These are phyloP conservation scores for Candida schatavii DNA, from an alignment of 805 yeast species.

Conservation along the genomic window DNA sequence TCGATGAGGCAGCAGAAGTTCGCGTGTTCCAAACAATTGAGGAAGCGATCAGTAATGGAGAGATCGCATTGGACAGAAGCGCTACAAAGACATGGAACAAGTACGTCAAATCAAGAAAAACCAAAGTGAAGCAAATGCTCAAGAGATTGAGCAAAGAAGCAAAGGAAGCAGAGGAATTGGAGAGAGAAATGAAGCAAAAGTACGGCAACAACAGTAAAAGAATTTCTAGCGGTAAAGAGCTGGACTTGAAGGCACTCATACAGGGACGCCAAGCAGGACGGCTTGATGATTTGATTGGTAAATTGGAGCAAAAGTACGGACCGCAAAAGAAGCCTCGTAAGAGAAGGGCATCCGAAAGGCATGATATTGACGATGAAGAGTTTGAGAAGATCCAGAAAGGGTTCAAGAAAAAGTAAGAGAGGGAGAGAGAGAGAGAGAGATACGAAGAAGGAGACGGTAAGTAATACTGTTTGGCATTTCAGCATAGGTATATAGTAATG, in stretches of 20 bases:
- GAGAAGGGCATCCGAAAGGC: conserved; percentile 14
- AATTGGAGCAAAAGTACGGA: conserved; percentile 51
- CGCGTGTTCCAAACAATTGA: conserved; percentile 56
- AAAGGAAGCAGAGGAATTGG: conserved; percentile 54
- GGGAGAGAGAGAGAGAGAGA: conserved; percentile 1
- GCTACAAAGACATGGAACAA: conserved; percentile 44
- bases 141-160: conserved; percentile 62
- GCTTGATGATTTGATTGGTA: conserved; percentile 45
- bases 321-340: conserved; percentile 32
- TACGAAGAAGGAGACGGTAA: background rate
- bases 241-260: conserved; percentile 48
- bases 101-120: conserved; percentile 49
- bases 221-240: conserved; percentile 21
- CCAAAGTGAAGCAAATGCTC: conserved; percentile 46
- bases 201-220: conserved; percentile 23
- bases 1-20: conserved; percentile 54
- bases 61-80: conserved; percentile 30
- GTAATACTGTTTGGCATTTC: background rate
- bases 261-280: conserved; percentile 42
- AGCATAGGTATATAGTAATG: conserved; percentile 1
- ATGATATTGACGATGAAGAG: conserved; percentile 47
- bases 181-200: conserved; percentile 27
- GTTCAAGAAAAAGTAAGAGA: conserved; percentile 22
- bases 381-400: conserved; percentile 45
- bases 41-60: conserved; percentile 33